Evolutionary conservation across 768 basidiomycete genomes (phyloP).

Genomic region (Kwoniella sp.): DNA sequence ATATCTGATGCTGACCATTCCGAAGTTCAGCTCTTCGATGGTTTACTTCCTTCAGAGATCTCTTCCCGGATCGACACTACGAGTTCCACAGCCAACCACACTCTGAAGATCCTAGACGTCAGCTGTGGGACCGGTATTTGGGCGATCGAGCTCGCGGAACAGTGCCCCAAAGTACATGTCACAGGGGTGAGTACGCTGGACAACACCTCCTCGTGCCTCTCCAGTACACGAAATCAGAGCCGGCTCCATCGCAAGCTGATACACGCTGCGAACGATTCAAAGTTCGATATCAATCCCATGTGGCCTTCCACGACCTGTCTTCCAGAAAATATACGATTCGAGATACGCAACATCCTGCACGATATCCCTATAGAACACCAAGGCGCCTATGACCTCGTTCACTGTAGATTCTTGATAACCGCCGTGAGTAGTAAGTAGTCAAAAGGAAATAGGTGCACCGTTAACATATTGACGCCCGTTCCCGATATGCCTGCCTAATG

Average conservation of each 20-base stretch:
- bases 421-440: background rate
- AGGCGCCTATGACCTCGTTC: background rate
- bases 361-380: background rate
- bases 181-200: slow-evolving; percentile 15
- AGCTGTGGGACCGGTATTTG: slow-evolving; percentile 28
- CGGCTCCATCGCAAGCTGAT: no score
- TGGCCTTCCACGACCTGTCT: background rate
- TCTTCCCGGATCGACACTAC: no score
- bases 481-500: no score
- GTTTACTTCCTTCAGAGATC: background rate
- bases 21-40: background rate
- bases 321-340: background rate
- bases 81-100: slow-evolving; percentile 6
- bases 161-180: slow-evolving; percentile 10
- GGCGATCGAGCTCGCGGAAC: slow-evolving; percentile 19
- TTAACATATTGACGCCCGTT: no score
- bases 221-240: no score
- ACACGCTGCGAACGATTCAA: no score
- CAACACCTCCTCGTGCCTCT: no score
- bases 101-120: slow-evolving; percentile 16
- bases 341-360: background rate
- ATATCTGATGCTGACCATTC: no score
- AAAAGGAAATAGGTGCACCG: no score
- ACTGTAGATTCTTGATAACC: slow-evolving; percentile 10
- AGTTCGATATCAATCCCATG: slow-evolving; percentile 8